These are phyloP conservation scores for Scheffersomyces lignosus DNA, from an alignment of 805 yeast genomes.

Conservation along the genomic window DNA sequence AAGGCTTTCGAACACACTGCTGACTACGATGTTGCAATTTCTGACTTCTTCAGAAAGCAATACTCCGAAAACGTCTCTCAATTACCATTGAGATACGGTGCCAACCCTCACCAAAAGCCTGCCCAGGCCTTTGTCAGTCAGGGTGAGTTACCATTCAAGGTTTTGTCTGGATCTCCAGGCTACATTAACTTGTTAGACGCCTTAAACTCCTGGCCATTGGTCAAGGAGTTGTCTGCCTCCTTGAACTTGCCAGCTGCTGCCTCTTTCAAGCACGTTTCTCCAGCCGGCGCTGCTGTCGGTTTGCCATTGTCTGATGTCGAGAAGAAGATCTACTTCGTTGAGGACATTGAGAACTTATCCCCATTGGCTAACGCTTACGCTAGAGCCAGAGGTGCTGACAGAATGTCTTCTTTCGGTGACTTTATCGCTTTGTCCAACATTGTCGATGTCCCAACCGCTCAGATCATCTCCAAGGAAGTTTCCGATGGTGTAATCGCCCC, in stretches of 20 bases:
- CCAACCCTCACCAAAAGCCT: constrained; percentile 98
- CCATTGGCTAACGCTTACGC: constrained; percentile 98
- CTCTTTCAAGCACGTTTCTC: constrained; percentile 97
- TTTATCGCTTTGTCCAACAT: constrained; percentile 96
- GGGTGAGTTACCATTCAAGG: constrained; percentile 92
- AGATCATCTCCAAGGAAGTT: constrained; percentile 95
- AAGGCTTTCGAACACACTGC: constrained; percentile 99
- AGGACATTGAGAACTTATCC: constrained; percentile 90
- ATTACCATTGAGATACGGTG: constrained; percentile 95
- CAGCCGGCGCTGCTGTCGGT: constrained; percentile 99
- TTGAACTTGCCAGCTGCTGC: constrained; percentile 98
- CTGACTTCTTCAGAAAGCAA: constrained; percentile 97
- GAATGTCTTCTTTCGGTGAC: constrained; percentile 99
- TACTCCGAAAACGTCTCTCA: constrained; percentile 88
- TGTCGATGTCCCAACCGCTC: constrained; percentile 95
- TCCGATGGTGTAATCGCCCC: constrained; percentile 99
- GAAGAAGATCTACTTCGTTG: constrained; percentile 93
- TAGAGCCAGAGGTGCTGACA: constrained; percentile 99
- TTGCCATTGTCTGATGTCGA: constrained; percentile 87
- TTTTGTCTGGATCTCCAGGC: constrained; percentile 93
- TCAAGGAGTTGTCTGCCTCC: constrained; percentile 92
- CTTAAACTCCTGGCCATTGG: constrained; percentile 97
- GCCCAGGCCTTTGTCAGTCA: constrained; percentile 92
- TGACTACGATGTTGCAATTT: constrained; percentile 91
- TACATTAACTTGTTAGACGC: constrained; percentile 97